Conservation (phyloP, 23 red algal species). For the Chondrus crispus region DNA sequence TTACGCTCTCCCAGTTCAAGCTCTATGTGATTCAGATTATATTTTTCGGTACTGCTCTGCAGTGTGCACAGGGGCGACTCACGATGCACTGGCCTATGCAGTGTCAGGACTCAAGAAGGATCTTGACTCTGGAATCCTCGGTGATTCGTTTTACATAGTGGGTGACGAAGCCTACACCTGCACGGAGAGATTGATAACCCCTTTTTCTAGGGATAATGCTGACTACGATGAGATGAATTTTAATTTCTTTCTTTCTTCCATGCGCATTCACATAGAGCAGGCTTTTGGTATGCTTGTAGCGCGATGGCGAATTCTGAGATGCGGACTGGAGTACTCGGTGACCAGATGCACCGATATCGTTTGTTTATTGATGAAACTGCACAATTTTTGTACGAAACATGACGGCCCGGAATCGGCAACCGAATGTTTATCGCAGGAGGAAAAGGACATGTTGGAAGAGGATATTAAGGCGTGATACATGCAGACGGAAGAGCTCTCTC, state of each 20-base stretch:
- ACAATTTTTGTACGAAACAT: not conserved
- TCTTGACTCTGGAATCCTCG: not conserved
- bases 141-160: not conserved
- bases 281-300: not conserved
- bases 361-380: not conserved
- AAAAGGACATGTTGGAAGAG: too few relatives aligned
- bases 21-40: not conserved
- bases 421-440: too few relatives aligned
- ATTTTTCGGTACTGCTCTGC: not conserved
- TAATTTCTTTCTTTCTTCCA: not conserved
- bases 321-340: not conserved
- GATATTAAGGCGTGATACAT: too few relatives aligned
- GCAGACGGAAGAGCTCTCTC: too few relatives aligned
- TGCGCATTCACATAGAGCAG: slow-evolving; percentile 5
- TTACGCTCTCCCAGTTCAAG: not conserved
- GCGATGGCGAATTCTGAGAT: not conserved
- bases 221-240: not conserved
- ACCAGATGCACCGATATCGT: not conserved
- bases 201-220: not conserved
- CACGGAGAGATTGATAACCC: not conserved
- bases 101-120: not conserved
- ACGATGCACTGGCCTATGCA: not conserved
- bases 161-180: slow-evolving; percentile 1
- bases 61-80: not conserved
- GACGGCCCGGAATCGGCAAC: too few relatives aligned